Base-by-base conservation (phyloP, 306 rosid species). In the Astragalus membranaceus region DNA sequence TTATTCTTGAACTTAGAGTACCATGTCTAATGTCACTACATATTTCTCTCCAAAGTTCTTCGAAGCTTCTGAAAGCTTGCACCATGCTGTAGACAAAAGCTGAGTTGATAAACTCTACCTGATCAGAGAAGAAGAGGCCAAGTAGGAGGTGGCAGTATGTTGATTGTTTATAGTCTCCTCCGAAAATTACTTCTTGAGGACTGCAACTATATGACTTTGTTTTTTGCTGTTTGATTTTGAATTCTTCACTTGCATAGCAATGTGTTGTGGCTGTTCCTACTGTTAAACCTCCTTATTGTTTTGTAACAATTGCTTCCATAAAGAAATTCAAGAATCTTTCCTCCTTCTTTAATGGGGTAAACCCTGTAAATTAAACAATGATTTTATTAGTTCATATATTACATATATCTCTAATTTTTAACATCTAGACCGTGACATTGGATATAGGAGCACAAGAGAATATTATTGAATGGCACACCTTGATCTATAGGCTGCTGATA, bases 231-330 rank as follows among this genome's bases (percentile, higher is more conserved):
- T 88, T 94, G 81, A 83, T 87, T 77, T 88, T 90, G 89, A 94
- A 94, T 73, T 90, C 89, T 48, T 87, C 84, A 72, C 98, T 94
- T 11, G 89, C 80, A 72, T 84, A 94, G 70, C 89, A 94, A 74
- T 94, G 98, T 37, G 97, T 94, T 58, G 98, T 94, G 41, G 98
- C 98, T 7, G 97, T 85, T 81, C 94, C 98, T 1, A 76, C 88
- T 0, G 80, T 73, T 83, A 94, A 53, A 0, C 92, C 94, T 73
- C 97, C 98, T 71, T 86, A n/a, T 84, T 8, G 97, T 84, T 80
- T 82, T 87, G 80, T 69, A 84, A 79, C 78, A 81, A 29, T 79
- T 87, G 86, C 98, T 90, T 78, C 98, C 83, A 79, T 94, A 94
- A 81, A 88, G 90, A 65, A 94, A 87, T 66, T 94, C 98, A 11